Evolutionary conservation across 495 filamentous ascomycete species (phyloP).

Genomic region (Aspergillus heteromorphus): DNA sequence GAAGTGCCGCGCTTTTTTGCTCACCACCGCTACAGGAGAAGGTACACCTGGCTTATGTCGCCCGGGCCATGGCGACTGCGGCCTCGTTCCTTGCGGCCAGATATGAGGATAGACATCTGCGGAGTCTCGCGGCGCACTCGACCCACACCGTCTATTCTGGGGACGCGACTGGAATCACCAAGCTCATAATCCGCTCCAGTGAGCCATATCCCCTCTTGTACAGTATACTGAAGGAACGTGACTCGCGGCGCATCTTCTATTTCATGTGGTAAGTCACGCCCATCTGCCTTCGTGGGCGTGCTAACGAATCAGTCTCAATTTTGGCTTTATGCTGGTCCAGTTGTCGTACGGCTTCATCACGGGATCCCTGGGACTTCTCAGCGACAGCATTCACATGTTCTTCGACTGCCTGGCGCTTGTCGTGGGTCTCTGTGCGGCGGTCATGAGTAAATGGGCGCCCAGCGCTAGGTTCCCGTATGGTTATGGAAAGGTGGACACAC

Average conservation of each 20-base stretch:
- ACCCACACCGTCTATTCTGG: conserved; percentile 36
- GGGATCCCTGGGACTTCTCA: conserved; percentile 87
- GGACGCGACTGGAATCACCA: conserved; percentile 55
- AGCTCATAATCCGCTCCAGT: conserved; percentile 57
- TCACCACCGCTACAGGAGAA: conserved; percentile 31
- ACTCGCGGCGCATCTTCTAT: conserved; percentile 94
- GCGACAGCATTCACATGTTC: conserved; percentile 99
- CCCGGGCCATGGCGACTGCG: conserved; percentile 25
- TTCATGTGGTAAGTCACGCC: conserved; percentile 72
- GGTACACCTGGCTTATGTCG: conserved; percentile 24
- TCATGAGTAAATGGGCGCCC: conserved; percentile 96
- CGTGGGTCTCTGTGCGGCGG: conserved; percentile 88
- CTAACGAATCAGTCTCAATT: conserved; percentile 64
- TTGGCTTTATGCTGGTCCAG: conserved; percentile 91
- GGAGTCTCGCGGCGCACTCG: conserved; percentile 23
- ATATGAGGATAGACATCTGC: conserved; percentile 33
- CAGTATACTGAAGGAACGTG: conserved; percentile 82
- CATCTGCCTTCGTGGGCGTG: background rate
- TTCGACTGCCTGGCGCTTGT: conserved; percentile 94
- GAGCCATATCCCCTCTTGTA: conserved; percentile 71
- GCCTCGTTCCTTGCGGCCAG: conserved; percentile 32
- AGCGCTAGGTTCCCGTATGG: conserved; percentile 87
- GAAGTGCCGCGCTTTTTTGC: conserved; percentile 29
- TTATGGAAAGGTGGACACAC: conserved; percentile 92
- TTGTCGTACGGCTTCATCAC: conserved; percentile 89